phyloP scores from a whole-genome alignment of 1,139 yeast genomes.

The Pichia sp. region DNA sequence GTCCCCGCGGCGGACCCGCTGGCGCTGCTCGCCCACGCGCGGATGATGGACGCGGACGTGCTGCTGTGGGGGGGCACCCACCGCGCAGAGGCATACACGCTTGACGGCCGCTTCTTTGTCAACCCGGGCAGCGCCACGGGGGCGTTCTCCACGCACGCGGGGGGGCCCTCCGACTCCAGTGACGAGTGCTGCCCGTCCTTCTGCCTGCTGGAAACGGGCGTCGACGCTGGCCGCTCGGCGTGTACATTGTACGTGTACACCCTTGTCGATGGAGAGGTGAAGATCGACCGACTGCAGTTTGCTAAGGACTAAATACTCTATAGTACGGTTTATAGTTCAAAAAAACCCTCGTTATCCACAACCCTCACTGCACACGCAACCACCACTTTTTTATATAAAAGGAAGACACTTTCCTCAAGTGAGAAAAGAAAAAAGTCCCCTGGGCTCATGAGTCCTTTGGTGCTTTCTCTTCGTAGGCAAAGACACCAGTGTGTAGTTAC shows the following conservation, averaged over 20 bases:
- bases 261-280: slow-evolving; percentile 71
- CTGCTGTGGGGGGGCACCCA: slow-evolving; percentile 97
- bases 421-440: no score
- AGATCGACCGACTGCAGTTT: slow-evolving; percentile 84
- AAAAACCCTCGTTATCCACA: no score
- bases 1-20: slow-evolving; percentile 87
- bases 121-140: slow-evolving; percentile 98
- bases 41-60: slow-evolving; percentile 88
- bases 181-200: slow-evolving; percentile 69
- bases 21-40: slow-evolving; percentile 71
- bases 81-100: slow-evolving; percentile 83
- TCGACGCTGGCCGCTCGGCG: slow-evolving; percentile 42
- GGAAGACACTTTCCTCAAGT: neutral
- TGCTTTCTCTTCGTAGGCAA: neutral
- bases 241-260: slow-evolving; percentile 86
- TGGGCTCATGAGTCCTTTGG: no score
- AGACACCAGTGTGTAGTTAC: neutral
- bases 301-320: slow-evolving; percentile 45
- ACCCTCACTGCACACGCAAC: slow-evolving; percentile 4
- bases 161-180: no score
- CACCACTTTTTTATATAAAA: neutral
- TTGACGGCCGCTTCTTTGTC: slow-evolving; percentile 86
- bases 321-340: no score
- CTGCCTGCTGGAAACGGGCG: slow-evolving; percentile 70
- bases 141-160: slow-evolving; percentile 50